These are phyloP conservation scores for Petunia axillaris DNA, from an alignment of 257 asterid species.

Conservation along the genomic window DNA sequence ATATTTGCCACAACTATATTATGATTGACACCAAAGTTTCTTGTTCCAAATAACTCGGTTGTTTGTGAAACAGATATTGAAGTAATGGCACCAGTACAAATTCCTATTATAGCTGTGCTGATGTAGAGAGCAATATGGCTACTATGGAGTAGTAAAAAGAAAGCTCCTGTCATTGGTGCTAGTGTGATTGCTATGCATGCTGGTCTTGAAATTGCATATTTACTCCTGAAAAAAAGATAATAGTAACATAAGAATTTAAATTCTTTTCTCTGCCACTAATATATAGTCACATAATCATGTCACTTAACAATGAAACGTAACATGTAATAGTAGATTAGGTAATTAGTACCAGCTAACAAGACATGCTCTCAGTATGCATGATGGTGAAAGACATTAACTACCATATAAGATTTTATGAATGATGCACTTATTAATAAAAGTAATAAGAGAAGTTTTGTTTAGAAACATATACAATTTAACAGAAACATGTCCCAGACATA, in stretches of 20 bases:
- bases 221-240: slow-evolving; percentile 40
- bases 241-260: background rate
- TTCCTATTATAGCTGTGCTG: slow-evolving; percentile 68
- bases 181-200: slow-evolving; percentile 64
- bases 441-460: no score
- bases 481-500: no score
- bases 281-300: background rate
- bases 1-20: slow-evolving; percentile 68
- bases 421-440: no score
- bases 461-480: no score
- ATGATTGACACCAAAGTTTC: slow-evolving; percentile 68
- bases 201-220: slow-evolving; percentile 51
- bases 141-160: slow-evolving; percentile 51
- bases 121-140: slow-evolving; percentile 42
- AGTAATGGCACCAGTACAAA: slow-evolving; percentile 72
- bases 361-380: background rate
- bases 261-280: background rate
- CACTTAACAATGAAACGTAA: background rate
- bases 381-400: background rate
- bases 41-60: slow-evolving; percentile 64
- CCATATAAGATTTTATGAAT: background rate
- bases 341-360: background rate
- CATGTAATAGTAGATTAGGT: background rate
- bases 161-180: slow-evolving; percentile 76
- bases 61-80: slow-evolving; percentile 71